Evolutionary conservation across 2,329 filamentous ascomycete genomes (phyloP).

Genomic region (Nannizziopsis barbatae): DNA sequence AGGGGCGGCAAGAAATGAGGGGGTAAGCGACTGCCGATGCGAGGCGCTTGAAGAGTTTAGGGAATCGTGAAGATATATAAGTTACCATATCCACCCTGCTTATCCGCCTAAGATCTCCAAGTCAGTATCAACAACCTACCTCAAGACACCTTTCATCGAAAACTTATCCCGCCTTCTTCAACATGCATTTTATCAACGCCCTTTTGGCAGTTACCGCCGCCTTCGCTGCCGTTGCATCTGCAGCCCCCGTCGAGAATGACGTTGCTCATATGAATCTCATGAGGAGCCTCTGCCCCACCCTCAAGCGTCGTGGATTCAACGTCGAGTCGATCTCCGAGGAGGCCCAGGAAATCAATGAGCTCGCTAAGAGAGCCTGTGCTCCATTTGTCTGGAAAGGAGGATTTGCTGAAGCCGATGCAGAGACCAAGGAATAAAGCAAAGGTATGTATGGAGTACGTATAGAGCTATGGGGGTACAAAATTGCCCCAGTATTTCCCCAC

Average conservation of each 20-base stretch:
- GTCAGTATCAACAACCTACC: background rate
- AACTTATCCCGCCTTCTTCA: background rate
- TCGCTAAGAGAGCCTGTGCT: conserved; percentile 7
- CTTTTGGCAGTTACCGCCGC: background rate
- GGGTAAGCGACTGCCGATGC: background rate
- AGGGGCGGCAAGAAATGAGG: too few species aligned
- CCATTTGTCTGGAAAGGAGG: conserved; percentile 2
- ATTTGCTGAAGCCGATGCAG: background rate
- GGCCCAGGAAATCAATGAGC: background rate
- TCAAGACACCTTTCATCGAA: background rate
- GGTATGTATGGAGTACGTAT: too few species aligned
- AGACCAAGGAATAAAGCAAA: background rate
- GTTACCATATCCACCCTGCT: background rate
- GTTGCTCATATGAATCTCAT: background rate
- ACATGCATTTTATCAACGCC: conserved; percentile 3
- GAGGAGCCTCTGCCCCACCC: conserved; percentile 7
- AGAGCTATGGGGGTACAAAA: too few species aligned
- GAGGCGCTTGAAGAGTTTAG: background rate
- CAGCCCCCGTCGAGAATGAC: background rate
- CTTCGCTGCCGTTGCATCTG: conserved; percentile 3
- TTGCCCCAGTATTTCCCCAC: too few species aligned
- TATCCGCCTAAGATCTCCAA: background rate
- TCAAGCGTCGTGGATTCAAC: conserved; percentile 6
- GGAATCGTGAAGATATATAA: background rate
- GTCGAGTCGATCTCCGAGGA: background rate